Evolutionary conservation across 495 filamentous ascomycete species (phyloP), one percentile per base, ranked within the genome.

Genomic region (Penicillium desertorum): DNA sequence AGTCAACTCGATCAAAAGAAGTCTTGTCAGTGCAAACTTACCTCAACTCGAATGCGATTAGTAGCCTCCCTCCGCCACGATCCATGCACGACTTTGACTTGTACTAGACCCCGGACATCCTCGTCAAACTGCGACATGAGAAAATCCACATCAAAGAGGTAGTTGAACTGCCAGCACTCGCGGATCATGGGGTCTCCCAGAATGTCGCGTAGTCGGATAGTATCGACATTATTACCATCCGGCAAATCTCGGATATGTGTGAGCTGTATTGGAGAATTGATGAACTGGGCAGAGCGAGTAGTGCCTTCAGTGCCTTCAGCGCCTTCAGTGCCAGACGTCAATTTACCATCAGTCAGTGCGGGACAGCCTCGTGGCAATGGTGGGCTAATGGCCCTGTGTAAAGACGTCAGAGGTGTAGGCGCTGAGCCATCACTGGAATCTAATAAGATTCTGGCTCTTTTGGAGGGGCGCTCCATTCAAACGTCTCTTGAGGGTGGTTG

Each of bases 161-260:
- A 96, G 63, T 96, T 96, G 71, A 96, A 96, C 39, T 90, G 81
- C 92, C 92, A 96, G 62, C 88, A 90, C 70, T 94, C 89, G 36
- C 81, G 77, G 51, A 96, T 91, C 66, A 93, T 78, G 0, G 90
- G 89, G 67, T 95, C 87, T 1, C 88, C 86, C 3, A 96, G 80
- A 51, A 96, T 82, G 54, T 92, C 88, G 19, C 76, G 76, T 22
- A 96, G 73, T 6, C 76, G 77, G 42, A 94, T 69, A 0, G 90
- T 79, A 66, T 88, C 88, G 51, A 80, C 71, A 74, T 96, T 96
- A 48, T 73, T 65, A 6, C 76, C 71, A 0, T 73, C 65, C 3
- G 87, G 76, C 3, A 93, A 73, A 58, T 89, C 88, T 32, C 73
- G 74, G 53, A 96, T 88, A 11, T 76, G 78, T 0, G 88, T 94